These are phyloP conservation scores for Peziza echinospora DNA, from an alignment of 495 filamentous ascomycete species.

Conservation along the genomic window DNA sequence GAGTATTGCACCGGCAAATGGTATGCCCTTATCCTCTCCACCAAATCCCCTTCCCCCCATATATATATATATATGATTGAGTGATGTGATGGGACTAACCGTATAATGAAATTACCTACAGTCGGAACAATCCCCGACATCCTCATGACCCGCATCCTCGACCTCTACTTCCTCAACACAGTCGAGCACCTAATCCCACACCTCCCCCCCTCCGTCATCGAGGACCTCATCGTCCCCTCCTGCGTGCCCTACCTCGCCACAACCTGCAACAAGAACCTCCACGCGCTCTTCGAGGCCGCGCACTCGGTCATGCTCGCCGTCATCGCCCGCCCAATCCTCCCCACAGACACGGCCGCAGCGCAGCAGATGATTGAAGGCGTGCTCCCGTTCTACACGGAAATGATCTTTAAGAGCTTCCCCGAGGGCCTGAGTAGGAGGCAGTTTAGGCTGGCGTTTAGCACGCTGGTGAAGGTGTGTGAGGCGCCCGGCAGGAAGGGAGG, in stretches of 20 bases:
- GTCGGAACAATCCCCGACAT: constrained; percentile 44
- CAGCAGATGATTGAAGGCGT: constrained; percentile 35
- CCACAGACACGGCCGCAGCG: not conserved
- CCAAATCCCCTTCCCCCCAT: not conserved
- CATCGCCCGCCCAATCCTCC: constrained; percentile 27
- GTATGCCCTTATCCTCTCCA: not conserved
- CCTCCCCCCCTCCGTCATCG: constrained; percentile 40
- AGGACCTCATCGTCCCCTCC: constrained; percentile 51
- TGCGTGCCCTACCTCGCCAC: constrained; percentile 58
- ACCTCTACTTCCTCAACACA: constrained; percentile 81
- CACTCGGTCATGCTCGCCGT: constrained; percentile 71
- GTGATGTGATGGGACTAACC: not conserved
- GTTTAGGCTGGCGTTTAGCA: constrained; percentile 84
- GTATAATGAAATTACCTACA: constrained; percentile 1
- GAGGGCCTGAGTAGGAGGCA: constrained; percentile 62
- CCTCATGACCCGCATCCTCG: constrained; percentile 55
- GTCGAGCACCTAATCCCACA: constrained; percentile 65
- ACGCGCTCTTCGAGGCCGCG: constrained; percentile 56
- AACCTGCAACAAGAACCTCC: constrained; percentile 35
- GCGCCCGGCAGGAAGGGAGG: constrained; percentile 60
- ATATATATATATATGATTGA: no score
- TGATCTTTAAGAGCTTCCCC: constrained; percentile 68
- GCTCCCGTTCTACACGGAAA: constrained; percentile 69
- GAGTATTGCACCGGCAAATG: constrained; percentile 33
- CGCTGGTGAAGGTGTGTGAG: constrained; percentile 58